Evolutionary conservation across 257 asterid genomes (phyloP).

Genomic region (Perilla frutescens): DNA sequence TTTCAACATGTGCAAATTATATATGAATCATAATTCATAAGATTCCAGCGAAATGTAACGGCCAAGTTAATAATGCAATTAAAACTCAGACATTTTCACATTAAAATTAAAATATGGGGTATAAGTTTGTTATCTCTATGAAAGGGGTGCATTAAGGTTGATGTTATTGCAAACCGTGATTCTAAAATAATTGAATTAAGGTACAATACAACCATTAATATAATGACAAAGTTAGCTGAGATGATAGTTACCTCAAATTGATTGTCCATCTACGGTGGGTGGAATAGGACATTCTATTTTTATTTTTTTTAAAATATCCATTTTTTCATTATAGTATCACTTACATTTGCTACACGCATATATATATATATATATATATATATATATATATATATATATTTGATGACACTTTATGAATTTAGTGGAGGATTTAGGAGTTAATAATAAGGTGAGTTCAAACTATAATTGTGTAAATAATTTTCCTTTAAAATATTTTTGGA

Average conservation of each 20-base stretch:
- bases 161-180: not conserved
- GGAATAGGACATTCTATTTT: too few relatives aligned
- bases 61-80: not conserved
- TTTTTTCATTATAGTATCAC: too few relatives aligned
- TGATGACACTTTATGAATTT: too few relatives aligned
- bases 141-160: constrained; percentile 26
- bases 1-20: not conserved
- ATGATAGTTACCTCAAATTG: constrained; percentile 22
- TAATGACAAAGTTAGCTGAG: not conserved
- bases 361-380: too few relatives aligned
- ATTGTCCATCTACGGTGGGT: too few relatives aligned
- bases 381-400: too few relatives aligned
- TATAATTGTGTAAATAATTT: too few relatives aligned
- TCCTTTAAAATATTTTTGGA: not conserved
- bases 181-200: not conserved
- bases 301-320: too few relatives aligned
- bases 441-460: too few relatives aligned
- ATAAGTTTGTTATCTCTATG: constrained; percentile 10
- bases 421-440: too few relatives aligned
- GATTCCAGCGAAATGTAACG: not conserved
- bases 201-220: not conserved
- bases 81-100: not conserved
- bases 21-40: not conserved
- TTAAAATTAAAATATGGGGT: constrained; percentile 24
- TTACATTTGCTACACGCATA: too few relatives aligned